Conservation (phyloP, 345 rosid genomes). For the Carallia pectinifolia region DNA sequence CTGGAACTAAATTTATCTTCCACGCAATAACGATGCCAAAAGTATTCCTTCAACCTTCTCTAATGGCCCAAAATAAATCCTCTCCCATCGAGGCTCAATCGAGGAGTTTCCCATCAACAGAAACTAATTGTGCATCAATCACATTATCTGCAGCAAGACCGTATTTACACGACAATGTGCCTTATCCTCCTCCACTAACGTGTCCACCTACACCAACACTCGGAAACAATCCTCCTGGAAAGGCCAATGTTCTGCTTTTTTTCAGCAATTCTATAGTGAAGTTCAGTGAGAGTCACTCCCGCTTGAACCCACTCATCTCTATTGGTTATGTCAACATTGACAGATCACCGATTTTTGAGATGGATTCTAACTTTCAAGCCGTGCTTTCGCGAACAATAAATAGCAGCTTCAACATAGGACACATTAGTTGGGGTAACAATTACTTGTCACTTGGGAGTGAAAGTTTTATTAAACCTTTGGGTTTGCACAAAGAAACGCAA, state of each 20-base stretch:
- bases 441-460: not conserved
- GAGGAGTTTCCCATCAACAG: not conserved
- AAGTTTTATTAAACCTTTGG: not conserved
- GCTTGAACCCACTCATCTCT: not conserved
- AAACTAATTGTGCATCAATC: not conserved
- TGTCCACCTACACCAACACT: not conserved
- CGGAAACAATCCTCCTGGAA: not conserved
- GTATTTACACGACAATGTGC: not conserved
- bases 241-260: not conserved
- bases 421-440: not conserved
- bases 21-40: not conserved
- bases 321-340: not conserved
- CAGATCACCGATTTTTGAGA: not conserved
- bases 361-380: not conserved
- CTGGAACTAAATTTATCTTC: not conserved
- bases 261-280: not conserved
- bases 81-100: not conserved
- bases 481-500: not conserved
- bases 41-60: not conserved
- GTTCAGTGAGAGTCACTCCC: not conserved
- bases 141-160: not conserved
- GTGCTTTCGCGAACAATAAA: not conserved
- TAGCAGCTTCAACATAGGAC: not conserved
- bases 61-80: not conserved
- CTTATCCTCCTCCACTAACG: not conserved